Evolutionary conservation across 495 filamentous ascomycete genomes (phyloP), one percentile per base, ranked within the genome.

Genomic region (Chaetomidium leptoderma): DNA sequence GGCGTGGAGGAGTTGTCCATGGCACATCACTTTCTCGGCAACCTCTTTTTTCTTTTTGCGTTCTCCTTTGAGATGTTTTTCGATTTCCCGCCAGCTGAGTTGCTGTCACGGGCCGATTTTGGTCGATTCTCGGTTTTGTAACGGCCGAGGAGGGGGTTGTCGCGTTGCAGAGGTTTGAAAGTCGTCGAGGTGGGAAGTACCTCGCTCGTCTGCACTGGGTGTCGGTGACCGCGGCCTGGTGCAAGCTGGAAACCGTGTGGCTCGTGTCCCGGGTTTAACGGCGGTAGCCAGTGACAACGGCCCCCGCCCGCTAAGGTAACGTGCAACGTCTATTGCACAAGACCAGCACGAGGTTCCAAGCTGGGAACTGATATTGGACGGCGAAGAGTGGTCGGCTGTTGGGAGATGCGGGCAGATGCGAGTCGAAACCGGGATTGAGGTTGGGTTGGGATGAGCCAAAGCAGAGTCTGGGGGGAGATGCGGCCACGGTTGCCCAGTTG

Each of bases 1-100:
- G 93, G 93, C 51, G 87, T 80, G 57, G 86, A 85, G 21, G 87
- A 80, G 69, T 67, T 72, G 52, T 80, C 80, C 80, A 82, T 82
- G 70, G 66, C 76, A 78, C 76, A 66, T 63, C 70, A 77, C 59
- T 51, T 62, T 56, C 42, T 59, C 49, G n/a, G 35, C 56, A 32
- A 30, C 7, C 29, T 19, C 53, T 2, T 49, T 21, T 64, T 58
- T 47, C 47, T 29, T 51, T 37, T 60, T 24, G n/a, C 57, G 29
- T 32, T 51, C 24, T 26, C 13, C 13, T 19, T 24, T 3, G n/a
- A n/a, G n/a, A n/a, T 40, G 39, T 30, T n/a, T 17, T 53, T 6
- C 27, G 19, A 24, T 27, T 26, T n/a, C 7, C 35, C 11, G 21
- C 37, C 26, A 7, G 23, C 30, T 6, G 17, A 26, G 29, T 23